Base-by-base conservation (phyloP, 306 rosid genomes). In the Lathyrus oleraceus region DNA sequence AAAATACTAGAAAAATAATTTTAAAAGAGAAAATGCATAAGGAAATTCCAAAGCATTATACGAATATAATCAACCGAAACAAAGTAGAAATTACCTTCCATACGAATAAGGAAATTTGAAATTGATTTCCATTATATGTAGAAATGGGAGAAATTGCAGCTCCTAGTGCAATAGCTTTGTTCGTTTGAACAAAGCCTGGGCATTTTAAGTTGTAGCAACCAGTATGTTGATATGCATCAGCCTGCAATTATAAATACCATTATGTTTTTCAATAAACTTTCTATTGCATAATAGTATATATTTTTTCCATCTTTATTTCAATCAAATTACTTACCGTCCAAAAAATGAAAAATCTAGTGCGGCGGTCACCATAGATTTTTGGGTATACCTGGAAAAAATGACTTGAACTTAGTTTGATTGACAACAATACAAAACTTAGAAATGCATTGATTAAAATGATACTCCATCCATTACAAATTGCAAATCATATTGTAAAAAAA, bases 101-200 rank as follows among this genome's bases (percentile, higher is more conserved):
- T 65, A 92, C 79, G 45, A 85, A 78, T 52, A 92, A 53, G 83
- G 87, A 85, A 32, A 92, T 92, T 61, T 88, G 91, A 79, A 85
- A 92, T 27, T 92, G 98, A 19, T 92, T 88, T 12, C 93, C 96
- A 4, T 40, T 61, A 79, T 86, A 92, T 6, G 89, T 61, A 23
- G 98, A 92, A 45, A 89, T 87, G 45, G 96, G 96, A 66, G 91
- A 82, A 16, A 92, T 85, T 44, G 96, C 87, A 81, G 96, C 98
- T 5, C 98, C 98, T 74, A 92, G 81, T 39, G 95, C 96, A 39
- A 92, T 88, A 79, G 72, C 81, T 23, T 57, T 88, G 69, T 90
- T 92, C 1, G 91, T 92, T 81, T 92, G 98, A 81, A 92, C 88
- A 70, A 92, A 92, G 38, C 98, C 98, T 1, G 96, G 82, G 71